These are phyloP conservation scores for Keithomyces neogunnii DNA, from an alignment of 2,329 filamentous ascomycete genomes.

Conservation along the genomic window DNA sequence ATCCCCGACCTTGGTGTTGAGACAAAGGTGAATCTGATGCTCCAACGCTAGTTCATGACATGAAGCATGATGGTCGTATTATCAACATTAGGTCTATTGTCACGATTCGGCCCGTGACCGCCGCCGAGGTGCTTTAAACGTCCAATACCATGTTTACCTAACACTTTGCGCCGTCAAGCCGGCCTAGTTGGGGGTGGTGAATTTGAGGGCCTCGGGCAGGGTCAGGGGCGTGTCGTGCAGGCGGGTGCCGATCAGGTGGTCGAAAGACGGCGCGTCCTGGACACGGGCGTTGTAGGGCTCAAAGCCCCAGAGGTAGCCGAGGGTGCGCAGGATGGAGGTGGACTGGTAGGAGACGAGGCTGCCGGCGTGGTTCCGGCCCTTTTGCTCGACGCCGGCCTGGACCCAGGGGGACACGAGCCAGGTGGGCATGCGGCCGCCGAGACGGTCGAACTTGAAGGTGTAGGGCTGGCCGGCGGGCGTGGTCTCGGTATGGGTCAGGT, in stretches of 20 bases:
- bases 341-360: slow-evolving; percentile 30
- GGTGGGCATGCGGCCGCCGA: slow-evolving; percentile 29
- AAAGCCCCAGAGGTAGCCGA: slow-evolving; percentile 33
- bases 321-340: slow-evolving; percentile 32
- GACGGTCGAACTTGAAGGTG: slow-evolving; percentile 26
- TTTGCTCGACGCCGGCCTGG: slow-evolving; percentile 26
- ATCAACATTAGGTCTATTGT: too few relatives aligned
- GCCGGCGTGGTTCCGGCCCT: slow-evolving; percentile 24
- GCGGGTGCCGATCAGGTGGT: slow-evolving; percentile 1
- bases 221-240: too few relatives aligned
- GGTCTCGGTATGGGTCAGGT: slow-evolving; percentile 19
- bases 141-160: too few relatives aligned
- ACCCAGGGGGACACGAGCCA: slow-evolving; percentile 32
- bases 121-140: too few relatives aligned
- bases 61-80: too few relatives aligned
- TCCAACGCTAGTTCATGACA: too few relatives aligned
- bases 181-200: too few relatives aligned
- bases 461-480: slow-evolving; percentile 22
- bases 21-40: too few relatives aligned
- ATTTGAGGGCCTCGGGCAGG: too few relatives aligned
- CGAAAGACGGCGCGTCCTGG: slow-evolving; percentile 28
- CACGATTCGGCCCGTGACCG: too few relatives aligned
- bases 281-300: slow-evolving; percentile 28
- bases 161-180: too few relatives aligned
- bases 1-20: too few relatives aligned